Conservation (phyloP, 768 basidiomycete genomes). For the Mycena sanguinolenta region DNA sequence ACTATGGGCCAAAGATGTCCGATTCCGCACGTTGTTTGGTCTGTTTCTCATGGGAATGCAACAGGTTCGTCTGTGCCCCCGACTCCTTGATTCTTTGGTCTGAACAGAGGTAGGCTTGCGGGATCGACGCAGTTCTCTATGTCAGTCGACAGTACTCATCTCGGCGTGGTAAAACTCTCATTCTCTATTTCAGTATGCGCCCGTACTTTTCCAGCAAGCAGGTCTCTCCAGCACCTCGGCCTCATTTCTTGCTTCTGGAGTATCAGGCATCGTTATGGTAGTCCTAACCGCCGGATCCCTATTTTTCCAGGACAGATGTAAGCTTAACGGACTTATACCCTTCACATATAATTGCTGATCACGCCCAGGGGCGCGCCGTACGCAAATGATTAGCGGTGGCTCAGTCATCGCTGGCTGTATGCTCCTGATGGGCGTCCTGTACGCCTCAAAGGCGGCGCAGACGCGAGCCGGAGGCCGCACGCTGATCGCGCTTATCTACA, state of each 20-base stretch:
- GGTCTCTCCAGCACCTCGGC: constrained; percentile 62
- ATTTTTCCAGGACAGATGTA: constrained; percentile 56
- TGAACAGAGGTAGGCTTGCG: constrained; percentile 44
- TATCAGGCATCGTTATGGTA: constrained; percentile 61
- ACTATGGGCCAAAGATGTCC: constrained; percentile 45
- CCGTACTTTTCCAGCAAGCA: constrained; percentile 62
- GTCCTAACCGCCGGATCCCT: constrained; percentile 54
- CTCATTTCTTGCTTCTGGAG: constrained; percentile 64
- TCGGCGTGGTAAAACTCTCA: background rate
- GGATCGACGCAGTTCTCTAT: constrained; percentile 51
- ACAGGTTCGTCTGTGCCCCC: constrained; percentile 45
- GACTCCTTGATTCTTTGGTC: background rate
- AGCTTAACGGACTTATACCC: background rate
- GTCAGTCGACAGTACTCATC: constrained; percentile 32
- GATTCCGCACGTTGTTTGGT: constrained; percentile 53
- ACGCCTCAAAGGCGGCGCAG: constrained; percentile 53
- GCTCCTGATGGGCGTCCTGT: constrained; percentile 58
- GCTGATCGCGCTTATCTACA: constrained; percentile 60
- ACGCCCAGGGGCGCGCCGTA: constrained; percentile 44
- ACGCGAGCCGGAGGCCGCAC: constrained; percentile 51
- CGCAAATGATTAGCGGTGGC: constrained; percentile 59
- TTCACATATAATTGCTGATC: background rate
- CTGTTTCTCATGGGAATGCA: constrained; percentile 59
- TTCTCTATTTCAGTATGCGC: constrained; percentile 52
- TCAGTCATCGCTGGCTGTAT: constrained; percentile 52